Percentiles rank a stretch among this genome's conserved stretches.
Conservation (phyloP, 192 early-diverging fungal genomes). For the Backusella liffmaniae region DNA sequence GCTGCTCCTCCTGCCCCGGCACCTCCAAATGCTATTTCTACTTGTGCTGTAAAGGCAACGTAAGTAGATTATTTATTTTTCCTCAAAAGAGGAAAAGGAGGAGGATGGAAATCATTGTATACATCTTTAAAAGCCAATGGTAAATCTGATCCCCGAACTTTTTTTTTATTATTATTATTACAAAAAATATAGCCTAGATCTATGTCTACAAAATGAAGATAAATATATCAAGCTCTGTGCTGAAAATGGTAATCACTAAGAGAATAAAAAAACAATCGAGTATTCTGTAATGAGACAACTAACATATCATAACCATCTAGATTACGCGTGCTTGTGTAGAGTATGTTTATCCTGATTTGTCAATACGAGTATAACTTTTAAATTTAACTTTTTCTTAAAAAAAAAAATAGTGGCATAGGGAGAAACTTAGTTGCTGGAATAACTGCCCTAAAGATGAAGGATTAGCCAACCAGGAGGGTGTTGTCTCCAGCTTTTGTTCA, state of each 20-base stretch:
- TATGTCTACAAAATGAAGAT: constrained; percentile 21
- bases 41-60: constrained; percentile 9
- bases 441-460: constrained; percentile 24
- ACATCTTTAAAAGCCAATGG: background rate
- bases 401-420: constrained; percentile 20
- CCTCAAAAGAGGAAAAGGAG: background rate
- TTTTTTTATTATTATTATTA: background rate
- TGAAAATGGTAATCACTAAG: constrained; percentile 3
- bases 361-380: constrained; percentile 2
- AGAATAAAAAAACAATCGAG: background rate
- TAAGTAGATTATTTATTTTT: background rate
- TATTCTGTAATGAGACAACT: background rate
- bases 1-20: background rate
- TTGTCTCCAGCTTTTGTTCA: constrained; percentile 9
- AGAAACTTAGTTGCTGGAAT: constrained; percentile 21
- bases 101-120: background rate
- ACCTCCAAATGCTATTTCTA: background rate
- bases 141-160: background rate
- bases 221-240: constrained; percentile 19
- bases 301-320: background rate
- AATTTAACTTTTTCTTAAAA: constrained; percentile 6
- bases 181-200: constrained; percentile 9
- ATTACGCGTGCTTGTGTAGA: constrained; percentile 22
- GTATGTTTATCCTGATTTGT: constrained; percentile 3
- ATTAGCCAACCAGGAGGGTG: constrained; percentile 9